phyloP scores from a whole-genome alignment of 352 stramenopile genomes.

The Pythium sp. region DNA sequence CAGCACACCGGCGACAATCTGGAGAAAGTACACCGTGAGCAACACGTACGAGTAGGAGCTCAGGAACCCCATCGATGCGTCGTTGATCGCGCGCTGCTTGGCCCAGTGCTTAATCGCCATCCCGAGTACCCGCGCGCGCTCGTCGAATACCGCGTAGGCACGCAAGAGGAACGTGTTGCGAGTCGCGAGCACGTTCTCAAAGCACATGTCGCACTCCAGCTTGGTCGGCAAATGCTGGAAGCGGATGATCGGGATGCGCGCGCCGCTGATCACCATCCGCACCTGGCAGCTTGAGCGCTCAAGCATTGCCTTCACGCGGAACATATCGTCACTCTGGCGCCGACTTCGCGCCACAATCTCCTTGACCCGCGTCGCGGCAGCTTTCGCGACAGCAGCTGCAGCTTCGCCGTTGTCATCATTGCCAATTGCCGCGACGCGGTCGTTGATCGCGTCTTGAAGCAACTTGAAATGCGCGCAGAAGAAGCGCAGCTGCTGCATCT shows the following conservation, averaged over 20 bases:
- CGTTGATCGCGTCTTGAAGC: constrained; percentile 30
- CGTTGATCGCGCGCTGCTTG: constrained; percentile 95
- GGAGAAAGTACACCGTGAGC: constrained; percentile 96
- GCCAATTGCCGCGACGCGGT: constrained; percentile 19
- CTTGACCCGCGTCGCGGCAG: constrained; percentile 27
- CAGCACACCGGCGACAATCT: constrained; percentile 79
- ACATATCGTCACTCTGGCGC: constrained; percentile 45
- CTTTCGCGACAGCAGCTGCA: constrained; percentile 8
- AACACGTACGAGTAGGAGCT: constrained; percentile 99
- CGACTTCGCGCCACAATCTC: constrained; percentile 34
- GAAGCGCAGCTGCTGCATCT: constrained; percentile 42
- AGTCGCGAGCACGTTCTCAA: constrained; percentile 78
- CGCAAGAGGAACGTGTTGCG: constrained; percentile 82
- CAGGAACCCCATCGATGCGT: constrained; percentile 93
- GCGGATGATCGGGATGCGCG: constrained; percentile 79
- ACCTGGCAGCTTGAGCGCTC: constrained; percentile 56
- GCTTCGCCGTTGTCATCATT: constrained; percentile 9
- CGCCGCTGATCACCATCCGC: constrained; percentile 58
- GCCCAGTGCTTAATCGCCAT: constrained; percentile 98
- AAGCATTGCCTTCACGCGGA: constrained; percentile 42
- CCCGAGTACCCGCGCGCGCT: constrained; percentile 83
- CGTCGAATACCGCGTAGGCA: constrained; percentile 72
- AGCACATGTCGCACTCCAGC: constrained; percentile 81
- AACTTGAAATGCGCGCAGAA: constrained; percentile 39
- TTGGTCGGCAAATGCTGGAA: constrained; percentile 56